phyloP scores from a whole-genome alignment of 306 rosid genomes.

The Prunus kanzakura region DNA sequence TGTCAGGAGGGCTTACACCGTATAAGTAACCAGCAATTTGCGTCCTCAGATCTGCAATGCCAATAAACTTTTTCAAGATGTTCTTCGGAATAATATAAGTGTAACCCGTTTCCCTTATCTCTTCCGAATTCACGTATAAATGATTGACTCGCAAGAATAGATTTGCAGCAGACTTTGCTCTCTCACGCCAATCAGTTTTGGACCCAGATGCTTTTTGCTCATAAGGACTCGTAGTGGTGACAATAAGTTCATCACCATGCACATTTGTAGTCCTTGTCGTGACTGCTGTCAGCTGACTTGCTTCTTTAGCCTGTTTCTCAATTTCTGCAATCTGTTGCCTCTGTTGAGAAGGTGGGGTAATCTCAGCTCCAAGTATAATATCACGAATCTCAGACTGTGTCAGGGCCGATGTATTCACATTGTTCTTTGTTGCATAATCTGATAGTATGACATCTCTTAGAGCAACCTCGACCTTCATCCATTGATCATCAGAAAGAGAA shows the following conservation, averaged over 20 bases:
- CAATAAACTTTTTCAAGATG: slow-evolving; percentile 88
- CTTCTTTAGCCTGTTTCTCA: slow-evolving; percentile 96
- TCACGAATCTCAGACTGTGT: slow-evolving; percentile 99
- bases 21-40: slow-evolving; percentile 95
- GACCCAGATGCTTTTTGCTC: slow-evolving; percentile 94
- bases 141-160: slow-evolving; percentile 94
- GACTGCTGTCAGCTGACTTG: slow-evolving; percentile 91
- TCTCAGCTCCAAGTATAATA: slow-evolving; percentile 98
- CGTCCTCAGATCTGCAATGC: slow-evolving; percentile 96
- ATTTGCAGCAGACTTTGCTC: slow-evolving; percentile 97
- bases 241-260: slow-evolving; percentile 93
- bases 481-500: slow-evolving; percentile 91
- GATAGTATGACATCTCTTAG: slow-evolving; percentile 94
- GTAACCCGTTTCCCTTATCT: slow-evolving; percentile 98
- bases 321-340: slow-evolving; percentile 98
- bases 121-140: slow-evolving; percentile 95
- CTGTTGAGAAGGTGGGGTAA: slow-evolving; percentile 99
- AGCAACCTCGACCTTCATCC: slow-evolving; percentile 99
- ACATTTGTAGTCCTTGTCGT: slow-evolving; percentile 90
- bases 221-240: slow-evolving; percentile 93
- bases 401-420: slow-evolving; percentile 93
- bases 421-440: slow-evolving; percentile 97
- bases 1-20: slow-evolving; percentile 95
- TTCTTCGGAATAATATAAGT: slow-evolving; percentile 99
- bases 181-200: slow-evolving; percentile 99